Base-by-base conservation (phyloP, 139 green algal genomes). In the Nannochloris sp. region DNA sequence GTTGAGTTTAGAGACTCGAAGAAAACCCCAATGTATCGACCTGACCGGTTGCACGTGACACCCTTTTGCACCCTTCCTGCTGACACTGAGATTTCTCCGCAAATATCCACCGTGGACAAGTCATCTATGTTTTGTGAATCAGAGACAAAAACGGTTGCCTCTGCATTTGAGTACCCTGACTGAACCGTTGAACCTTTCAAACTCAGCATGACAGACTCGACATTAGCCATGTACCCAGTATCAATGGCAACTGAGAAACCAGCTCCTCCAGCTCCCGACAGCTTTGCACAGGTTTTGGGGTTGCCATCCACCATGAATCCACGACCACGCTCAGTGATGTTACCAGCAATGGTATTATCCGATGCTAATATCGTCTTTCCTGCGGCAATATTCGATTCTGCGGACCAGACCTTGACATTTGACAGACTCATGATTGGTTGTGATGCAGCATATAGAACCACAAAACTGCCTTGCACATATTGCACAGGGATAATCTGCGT, bases 401-500 rank as follows among this genome's bases (percentile, higher is more conserved):
- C 67, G 31, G 48, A 11, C 46, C 64, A 75, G 1, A 75, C 68
- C 29, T 75, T 46, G 12, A 65, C 36, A 26, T 70, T 66, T 13
- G 51, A 49, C 43, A 75, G 51, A 55, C 45, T 66, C 9, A 75
- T 28, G 13, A 17, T 50, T 20, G 49, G 62, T 30, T 65, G 33
- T 17, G 36, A 14, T 17, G 31, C n/a, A 5, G 26, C 40, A 45
- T 70, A 70, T 13, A 75, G 14, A 36, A 75, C 46, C 20, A 75
- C 68, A 28, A 69, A 65, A n/a, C 51, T 58, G 9, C 68, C 68
- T 46, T 6, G n/a, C 25, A 55, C 56, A 43, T 30, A 25, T 20
- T 14, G 14, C 3, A 43, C 62, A 8, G 50, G 11, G 6, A 70
- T n/a, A 10, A 65, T 45, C 29, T 26, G 16, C 16, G 65, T 62